Evolutionary conservation across 306 rosid genomes (phyloP).

Genomic region (Arachis hypogaea): DNA sequence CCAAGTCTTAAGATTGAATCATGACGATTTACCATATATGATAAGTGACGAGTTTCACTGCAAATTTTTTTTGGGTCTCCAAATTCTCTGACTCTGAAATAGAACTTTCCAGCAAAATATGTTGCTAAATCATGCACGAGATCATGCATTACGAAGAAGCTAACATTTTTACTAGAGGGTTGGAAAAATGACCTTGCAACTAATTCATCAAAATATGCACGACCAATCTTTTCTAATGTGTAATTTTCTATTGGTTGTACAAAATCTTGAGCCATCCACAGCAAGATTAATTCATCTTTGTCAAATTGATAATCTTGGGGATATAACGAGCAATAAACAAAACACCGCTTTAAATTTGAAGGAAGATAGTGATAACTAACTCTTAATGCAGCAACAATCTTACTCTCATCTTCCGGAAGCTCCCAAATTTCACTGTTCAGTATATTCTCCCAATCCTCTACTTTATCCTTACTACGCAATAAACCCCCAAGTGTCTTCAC

Average conservation of each 20-base stretch:
- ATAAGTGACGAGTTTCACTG: not conserved
- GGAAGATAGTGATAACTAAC: not conserved
- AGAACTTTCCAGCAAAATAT: not conserved
- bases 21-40: not conserved
- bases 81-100: not conserved
- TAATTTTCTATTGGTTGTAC: not conserved
- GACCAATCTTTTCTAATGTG: not conserved
- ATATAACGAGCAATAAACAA: not conserved
- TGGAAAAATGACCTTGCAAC: not conserved
- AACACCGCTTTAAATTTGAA: not conserved
- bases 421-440: not conserved
- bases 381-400: not conserved
- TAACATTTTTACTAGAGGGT: not conserved
- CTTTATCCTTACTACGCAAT: not conserved
- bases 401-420: not conserved
- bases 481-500: not conserved
- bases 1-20: not conserved
- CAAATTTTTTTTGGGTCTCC: not conserved
- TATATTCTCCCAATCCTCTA: not conserved
- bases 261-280: not conserved
- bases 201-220: not conserved
- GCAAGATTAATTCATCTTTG: not conserved
- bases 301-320: not conserved
- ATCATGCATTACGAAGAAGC: not conserved
- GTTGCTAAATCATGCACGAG: not conserved